Base-by-base conservation (phyloP, 2,329 filamentous ascomycete genomes). In the Didymella segeticola region DNA sequence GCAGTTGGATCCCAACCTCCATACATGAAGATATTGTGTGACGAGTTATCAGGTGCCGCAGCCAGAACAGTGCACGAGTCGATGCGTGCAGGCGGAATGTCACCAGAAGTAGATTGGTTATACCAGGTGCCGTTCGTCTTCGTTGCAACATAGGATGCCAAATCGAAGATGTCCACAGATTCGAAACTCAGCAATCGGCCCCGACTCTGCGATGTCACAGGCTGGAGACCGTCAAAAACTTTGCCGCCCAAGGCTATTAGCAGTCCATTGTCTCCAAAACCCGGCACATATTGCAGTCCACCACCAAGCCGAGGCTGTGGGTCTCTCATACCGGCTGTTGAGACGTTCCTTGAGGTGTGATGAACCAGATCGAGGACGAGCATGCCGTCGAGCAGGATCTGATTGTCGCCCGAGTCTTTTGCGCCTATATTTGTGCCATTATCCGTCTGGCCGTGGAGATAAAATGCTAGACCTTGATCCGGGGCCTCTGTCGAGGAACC, bases 21-120 rank as follows among this genome's bases (percentile, higher is more conserved):
- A 49, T 82, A 83, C 42, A 83, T 34, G 30, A 70, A 73, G 27
- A 80, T 78, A 47, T 81, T 79, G n/a, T 66, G 70, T 48, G 75
- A 78, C 2, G 77, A 79, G 38, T 76, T 75, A 49, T 82, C 80
- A 3, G 72, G 69, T 1, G 79, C 74, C 23, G 77, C 73, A 12
- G 68, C 74, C 1, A 74, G 47, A 0, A 77, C 70, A 4, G 77
- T 57, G 58, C 80, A 82, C 52, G 77, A 79, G 47, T 81, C 78
- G 12, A 78, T 72, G 14, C 79, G 75, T 12, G 73, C 62, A 20
- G 57, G 43, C 1, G 80, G 79, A 15, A 78, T 70, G 8, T 75
- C 63, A 14, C 79, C 77, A 6, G 70, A 71, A 12, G 77, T 76
- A 14, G 63, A 66, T 60, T 82, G 77, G 19, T 68, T 63, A 57